These are phyloP conservation scores for Lactifluus hygrophoroides DNA, from an alignment of 768 basidiomycete species.

Conservation along the genomic window DNA sequence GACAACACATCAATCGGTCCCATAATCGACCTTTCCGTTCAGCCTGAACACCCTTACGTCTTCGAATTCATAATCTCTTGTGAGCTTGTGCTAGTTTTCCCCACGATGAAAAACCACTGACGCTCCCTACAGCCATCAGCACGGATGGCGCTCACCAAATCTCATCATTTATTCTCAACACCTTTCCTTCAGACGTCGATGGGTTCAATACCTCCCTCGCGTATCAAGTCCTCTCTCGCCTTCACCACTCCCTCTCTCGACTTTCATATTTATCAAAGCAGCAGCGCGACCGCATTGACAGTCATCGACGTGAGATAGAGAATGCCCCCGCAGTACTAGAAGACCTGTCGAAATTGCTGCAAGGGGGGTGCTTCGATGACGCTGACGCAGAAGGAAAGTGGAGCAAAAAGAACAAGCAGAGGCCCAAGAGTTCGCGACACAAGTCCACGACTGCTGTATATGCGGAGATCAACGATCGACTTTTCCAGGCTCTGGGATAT, in stretches of 20 bases:
- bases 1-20: constrained; percentile 3
- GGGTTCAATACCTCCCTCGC: neutral
- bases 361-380: neutral
- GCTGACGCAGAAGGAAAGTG: neutral
- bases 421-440: neutral
- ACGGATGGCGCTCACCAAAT: neutral
- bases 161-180: neutral
- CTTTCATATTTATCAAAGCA: neutral
- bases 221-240: neutral
- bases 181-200: neutral
- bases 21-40: constrained; percentile 1
- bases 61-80: constrained; percentile 13
- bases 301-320: neutral
- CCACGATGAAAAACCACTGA: neutral
- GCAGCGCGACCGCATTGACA: neutral
- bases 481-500: neutral
- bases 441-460: neutral
- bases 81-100: neutral
- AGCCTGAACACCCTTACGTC: neutral
- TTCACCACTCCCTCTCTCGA: neutral
- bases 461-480: neutral
- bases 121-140: neutral
- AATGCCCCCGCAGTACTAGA: neutral
- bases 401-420: neutral
- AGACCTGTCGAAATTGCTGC: neutral